phyloP scores from a whole-genome alignment of 2,329 filamentous ascomycete genomes.

The Alternaria conjuncta region DNA sequence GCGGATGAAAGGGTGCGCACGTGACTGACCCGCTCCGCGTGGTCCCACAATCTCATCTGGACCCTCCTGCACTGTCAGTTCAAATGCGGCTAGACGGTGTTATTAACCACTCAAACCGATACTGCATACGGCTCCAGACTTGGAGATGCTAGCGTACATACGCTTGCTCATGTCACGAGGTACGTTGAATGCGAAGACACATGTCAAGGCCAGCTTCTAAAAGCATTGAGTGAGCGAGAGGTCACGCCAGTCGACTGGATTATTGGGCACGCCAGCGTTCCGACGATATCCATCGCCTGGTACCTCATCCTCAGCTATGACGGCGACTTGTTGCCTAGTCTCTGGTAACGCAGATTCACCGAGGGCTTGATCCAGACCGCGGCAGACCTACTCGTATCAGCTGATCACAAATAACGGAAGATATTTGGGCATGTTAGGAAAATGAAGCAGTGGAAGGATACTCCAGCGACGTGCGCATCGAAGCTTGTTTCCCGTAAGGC shows the following conservation, averaged over 20 bases:
- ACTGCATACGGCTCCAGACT: not conserved
- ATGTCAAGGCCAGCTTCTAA: not conserved
- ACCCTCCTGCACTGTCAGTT: not conserved
- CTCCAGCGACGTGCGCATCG: not conserved
- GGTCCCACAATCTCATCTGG: not conserved
- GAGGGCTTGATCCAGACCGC: not conserved
- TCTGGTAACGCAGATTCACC: not conserved
- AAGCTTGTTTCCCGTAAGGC: constrained; percentile 10
- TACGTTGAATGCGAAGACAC: not conserved
- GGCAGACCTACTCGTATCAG: not conserved
- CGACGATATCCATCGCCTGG: not conserved
- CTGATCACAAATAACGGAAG: not conserved
- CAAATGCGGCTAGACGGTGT: not conserved
- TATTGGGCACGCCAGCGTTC: not conserved
- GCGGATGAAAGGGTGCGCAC: not conserved
- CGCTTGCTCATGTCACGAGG: not conserved
- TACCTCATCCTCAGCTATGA: not conserved
- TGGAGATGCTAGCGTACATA: not conserved
- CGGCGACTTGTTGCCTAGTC: not conserved
- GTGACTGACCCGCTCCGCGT: not conserved
- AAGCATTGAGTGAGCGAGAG: not conserved
- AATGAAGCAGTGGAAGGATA: not conserved
- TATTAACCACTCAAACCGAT: not conserved
- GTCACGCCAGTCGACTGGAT: not conserved
- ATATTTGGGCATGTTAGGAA: not conserved